Conservation (phyloP, 257 asterid genomes). For the Solanum chaucha region DNA sequence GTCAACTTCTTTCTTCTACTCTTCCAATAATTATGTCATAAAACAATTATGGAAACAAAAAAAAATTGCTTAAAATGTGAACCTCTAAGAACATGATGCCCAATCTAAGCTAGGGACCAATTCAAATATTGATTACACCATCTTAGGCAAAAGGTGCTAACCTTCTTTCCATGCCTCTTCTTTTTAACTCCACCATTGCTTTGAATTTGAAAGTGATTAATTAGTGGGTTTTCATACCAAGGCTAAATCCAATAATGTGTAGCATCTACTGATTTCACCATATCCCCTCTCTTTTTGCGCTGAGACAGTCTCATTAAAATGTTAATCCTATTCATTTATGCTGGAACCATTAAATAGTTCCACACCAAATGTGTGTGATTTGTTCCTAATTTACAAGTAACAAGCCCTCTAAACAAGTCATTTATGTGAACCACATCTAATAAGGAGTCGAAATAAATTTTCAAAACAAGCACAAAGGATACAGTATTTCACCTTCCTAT, state of each 20-base stretch:
- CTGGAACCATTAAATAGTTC: not conserved
- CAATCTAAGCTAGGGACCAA: not conserved
- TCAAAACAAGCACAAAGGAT: not conserved
- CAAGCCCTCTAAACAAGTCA: not conserved
- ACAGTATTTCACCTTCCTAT: not conserved
- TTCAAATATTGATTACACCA: not conserved
- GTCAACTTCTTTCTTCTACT: not conserved
- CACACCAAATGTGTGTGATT: not conserved
- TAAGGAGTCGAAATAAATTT: not conserved
- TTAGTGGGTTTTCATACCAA: not conserved
- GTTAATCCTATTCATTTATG: not conserved
- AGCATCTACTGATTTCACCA: not conserved
- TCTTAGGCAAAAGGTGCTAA: not conserved
- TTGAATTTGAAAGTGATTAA: not conserved
- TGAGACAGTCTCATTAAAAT: not conserved
- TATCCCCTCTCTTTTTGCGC: not conserved
- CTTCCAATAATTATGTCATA: not conserved
- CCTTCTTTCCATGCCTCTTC: not conserved
- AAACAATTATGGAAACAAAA: not conserved
- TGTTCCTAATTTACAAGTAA: not conserved
- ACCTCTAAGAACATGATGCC: not conserved
- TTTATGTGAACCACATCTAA: not conserved
- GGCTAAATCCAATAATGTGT: not conserved
- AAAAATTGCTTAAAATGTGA: not conserved
- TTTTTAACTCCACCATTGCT: not conserved